Base-by-base conservation (phyloP, 1,284 basidiomycete genomes). In the Hemileia vastatrix region DNA sequence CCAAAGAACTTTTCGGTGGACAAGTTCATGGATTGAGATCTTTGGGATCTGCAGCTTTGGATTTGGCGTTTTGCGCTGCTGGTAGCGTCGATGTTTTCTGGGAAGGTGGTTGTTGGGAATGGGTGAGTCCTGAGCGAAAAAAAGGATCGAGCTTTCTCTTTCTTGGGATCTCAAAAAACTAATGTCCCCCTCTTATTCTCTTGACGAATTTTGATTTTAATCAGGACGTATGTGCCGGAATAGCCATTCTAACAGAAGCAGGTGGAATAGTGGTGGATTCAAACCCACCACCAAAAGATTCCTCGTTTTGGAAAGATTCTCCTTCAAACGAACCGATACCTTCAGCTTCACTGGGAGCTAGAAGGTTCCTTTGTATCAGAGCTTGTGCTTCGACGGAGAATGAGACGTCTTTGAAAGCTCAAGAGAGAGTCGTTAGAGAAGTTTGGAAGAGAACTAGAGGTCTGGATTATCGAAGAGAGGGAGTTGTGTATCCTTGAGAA, bases 31-130 rank as follows among this genome's bases (percentile, higher is more conserved):
- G 72, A 6, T 54, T 74, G 9, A 59, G 72, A 44, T 69, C 67
- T 33, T 59, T 74, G 8, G 72, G 72, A 1, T 68, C 67, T 32
- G 70, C 72, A 15, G 66, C 72, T 31, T 63, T 73, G 13, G 72
- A 74, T 33, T 62, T 69, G 31, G 72, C 66, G 36, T 73, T 71
- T 36, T 68, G 70, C 52, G 72, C 72, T 15, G 9, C 70, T n/a
- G 72, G 70, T 4, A 67, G 67, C 1, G 57, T 67, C 2, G 72
- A 74, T 54, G 64, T 73, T 15, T 70, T 71, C 21, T 73, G 72
- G 72, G 67, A 70, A 50, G 69, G 67, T 2, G 72, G 72, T 19
- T 73, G 70, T 54, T 74, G 72, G 72, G 71, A 74, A 61, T 73
- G 71, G 72, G 69, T 67, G 45, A 64, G 66, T 54, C 33, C 33